Evolutionary conservation across 257 asterid species (phyloP), one percentile per base, ranked within the genome.

Genomic region (Handroanthus guayacan): DNA sequence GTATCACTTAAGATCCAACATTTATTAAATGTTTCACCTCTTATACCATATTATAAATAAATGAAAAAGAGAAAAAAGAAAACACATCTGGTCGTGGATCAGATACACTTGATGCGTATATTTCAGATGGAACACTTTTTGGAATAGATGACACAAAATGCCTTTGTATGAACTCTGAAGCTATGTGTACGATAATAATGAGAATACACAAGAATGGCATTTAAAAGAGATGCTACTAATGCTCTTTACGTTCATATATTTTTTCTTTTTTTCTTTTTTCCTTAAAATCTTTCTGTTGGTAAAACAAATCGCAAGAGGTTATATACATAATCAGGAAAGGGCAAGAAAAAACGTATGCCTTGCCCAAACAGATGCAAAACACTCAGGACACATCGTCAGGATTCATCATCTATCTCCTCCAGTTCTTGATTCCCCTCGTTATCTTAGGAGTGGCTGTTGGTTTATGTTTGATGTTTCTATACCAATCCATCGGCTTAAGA

Each of bases 361-460:
- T 91, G 9, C 91, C 97, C 9, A 84, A 83, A 76, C 92, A 80
- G 84, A 82, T 88, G 50, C 86, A 84, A 45, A 66, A 79, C 83
- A 88, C 76, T 76, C 90, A 84, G 81, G 95, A 87, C 82, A 86
- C 87, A 80, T 82, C 96, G 43, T 65, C 89, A 4, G 93, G 90
- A 54, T 88, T 90, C 48, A 1, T 92, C 52, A 57, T 92, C 86
- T 90, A 86, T 91, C 87, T 92, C 74, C 94, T 92, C 73, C 97
- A 92, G 77, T 87, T 92, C 87, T 81, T 92, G 77, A 93, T 92
- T 38, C 97, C 97, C 57, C 83, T 92, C 75, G 51, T 88, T 20
- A 87, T 92, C 66, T 80, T 92, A 84, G 95, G 89, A 0, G 84
- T 86, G 57, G 96, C 97, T 68, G 78, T 92, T 25, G 96, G 87